Conservation (phyloP, 768 basidiomycete species). For the Naganishia kalamii region DNA sequence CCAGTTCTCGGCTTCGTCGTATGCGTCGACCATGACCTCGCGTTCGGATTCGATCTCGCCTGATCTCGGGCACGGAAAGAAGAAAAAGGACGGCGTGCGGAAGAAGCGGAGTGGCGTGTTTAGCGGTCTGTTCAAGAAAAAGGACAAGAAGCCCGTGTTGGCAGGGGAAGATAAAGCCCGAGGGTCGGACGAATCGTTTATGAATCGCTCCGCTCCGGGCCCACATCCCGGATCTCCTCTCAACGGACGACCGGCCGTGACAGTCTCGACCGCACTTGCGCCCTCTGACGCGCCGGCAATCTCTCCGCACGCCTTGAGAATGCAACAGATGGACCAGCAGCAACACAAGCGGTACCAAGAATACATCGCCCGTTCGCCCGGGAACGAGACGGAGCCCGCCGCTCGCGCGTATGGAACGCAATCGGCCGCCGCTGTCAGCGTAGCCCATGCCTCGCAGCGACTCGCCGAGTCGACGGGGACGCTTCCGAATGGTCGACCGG, state of each 20-base stretch:
- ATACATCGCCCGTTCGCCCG: slow-evolving; percentile 79
- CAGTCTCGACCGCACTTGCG: not conserved
- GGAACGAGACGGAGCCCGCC: slow-evolving; percentile 55
- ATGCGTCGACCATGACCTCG: slow-evolving; percentile 2
- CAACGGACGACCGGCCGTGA: not conserved
- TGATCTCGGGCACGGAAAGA: slow-evolving; percentile 46
- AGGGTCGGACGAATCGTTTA: slow-evolving; percentile 10
- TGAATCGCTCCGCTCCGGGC: not conserved
- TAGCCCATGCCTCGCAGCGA: slow-evolving; percentile 46
- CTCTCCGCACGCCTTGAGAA: slow-evolving; percentile 58
- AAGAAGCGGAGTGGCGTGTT: slow-evolving; percentile 68
- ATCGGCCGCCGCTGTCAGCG: slow-evolving; percentile 64
- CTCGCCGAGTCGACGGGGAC: slow-evolving; percentile 23
- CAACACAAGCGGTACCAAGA: slow-evolving; percentile 81
- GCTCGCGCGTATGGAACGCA: slow-evolving; percentile 70
- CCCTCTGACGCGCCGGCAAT: slow-evolving; percentile 31
- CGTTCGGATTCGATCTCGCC: slow-evolving; percentile 40
- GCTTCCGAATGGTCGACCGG: slow-evolving; percentile 31
- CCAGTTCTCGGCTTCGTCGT: not conserved
- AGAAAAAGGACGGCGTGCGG: slow-evolving; percentile 47
- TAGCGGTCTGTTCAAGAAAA: slow-evolving; percentile 66
- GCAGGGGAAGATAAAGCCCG: not conserved
- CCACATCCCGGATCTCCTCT: not conserved
- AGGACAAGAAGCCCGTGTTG: slow-evolving; percentile 65
- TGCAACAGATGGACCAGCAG: slow-evolving; percentile 81